Evolutionary conservation across 2,329 filamentous ascomycete genomes (phyloP).

Genomic region (Pyrenochaeta sp.): DNA sequence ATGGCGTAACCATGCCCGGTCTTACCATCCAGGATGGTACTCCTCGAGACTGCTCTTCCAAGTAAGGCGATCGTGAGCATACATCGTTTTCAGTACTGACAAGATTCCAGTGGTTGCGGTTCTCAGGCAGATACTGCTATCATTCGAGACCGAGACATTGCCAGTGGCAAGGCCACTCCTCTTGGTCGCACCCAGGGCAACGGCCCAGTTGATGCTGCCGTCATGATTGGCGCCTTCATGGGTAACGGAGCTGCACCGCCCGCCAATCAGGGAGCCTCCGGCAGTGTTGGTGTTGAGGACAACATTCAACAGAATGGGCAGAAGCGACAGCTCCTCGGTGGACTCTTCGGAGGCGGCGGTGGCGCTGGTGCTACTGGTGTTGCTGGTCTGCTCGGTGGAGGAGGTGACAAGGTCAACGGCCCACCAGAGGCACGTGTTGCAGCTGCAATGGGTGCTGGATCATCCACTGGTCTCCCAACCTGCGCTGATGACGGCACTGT

Average conservation of each 20-base stretch:
- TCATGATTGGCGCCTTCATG: slow-evolving; percentile 70
- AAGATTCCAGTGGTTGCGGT: slow-evolving; percentile 57
- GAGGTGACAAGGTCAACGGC: slow-evolving; percentile 56
- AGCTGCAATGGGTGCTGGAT: slow-evolving; percentile 62
- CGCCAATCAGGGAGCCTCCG: slow-evolving; percentile 40
- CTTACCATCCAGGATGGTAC: slow-evolving; percentile 70
- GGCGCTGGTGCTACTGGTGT: slow-evolving; percentile 37
- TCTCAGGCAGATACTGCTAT: slow-evolving; percentile 73
- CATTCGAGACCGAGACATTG: slow-evolving; percentile 68
- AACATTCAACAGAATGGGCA: slow-evolving; percentile 31
- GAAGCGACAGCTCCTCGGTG: slow-evolving; percentile 44
- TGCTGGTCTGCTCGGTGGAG: slow-evolving; percentile 45
- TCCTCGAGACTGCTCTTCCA: slow-evolving; percentile 69
- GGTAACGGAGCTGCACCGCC: slow-evolving; percentile 34
- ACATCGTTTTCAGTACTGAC: slow-evolving; percentile 21
- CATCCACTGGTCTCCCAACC: slow-evolving; percentile 65
- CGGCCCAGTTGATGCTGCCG: slow-evolving; percentile 66
- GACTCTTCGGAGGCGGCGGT: slow-evolving; percentile 43
- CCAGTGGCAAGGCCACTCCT: slow-evolving; percentile 60
- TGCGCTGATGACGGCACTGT: slow-evolving; percentile 66
- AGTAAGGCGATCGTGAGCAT: slow-evolving; percentile 21
- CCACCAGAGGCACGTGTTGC: slow-evolving; percentile 63
- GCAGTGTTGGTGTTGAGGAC: slow-evolving; percentile 42
- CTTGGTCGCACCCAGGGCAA: slow-evolving; percentile 70
- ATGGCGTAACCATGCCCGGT: slow-evolving; percentile 69